Conservation (phyloP, 495 filamentous ascomycete species). For the Tuber magnatum region DNA sequence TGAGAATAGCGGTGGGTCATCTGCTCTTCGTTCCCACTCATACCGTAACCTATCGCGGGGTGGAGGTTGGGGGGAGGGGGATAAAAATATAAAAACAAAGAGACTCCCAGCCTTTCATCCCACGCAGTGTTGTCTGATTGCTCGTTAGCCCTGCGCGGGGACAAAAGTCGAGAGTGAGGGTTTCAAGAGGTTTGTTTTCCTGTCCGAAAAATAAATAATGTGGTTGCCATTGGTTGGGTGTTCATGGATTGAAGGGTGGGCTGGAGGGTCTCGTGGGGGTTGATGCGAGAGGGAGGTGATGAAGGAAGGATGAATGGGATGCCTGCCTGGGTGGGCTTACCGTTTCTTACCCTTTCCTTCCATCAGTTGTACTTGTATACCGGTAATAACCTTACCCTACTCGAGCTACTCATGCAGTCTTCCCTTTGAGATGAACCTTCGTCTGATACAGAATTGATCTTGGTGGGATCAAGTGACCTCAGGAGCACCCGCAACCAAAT, state of each 20-base stretch:
- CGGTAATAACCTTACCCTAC: neutral
- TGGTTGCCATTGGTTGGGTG: too few relatives aligned
- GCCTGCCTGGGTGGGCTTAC: neutral
- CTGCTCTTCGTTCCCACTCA: neutral
- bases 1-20: neutral
- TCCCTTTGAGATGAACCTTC: conserved; percentile 17
- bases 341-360: neutral
- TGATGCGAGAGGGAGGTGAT: neutral
- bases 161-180: neutral
- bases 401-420: conserved; percentile 16
- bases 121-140: neutral
- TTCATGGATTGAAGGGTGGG: neutral
- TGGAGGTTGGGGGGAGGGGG: neutral
- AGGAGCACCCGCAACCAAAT: conserved; percentile 31
- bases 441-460: neutral
- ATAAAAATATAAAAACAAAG: neutral
- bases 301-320: neutral
- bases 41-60: neutral
- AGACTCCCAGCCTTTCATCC: neutral
- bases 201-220: neutral
- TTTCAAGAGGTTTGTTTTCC: neutral
- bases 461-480: conserved; percentile 32
- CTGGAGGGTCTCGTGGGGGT: neutral
- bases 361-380: neutral
- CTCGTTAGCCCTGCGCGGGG: neutral